Percentiles rank a stretch among this genome's conserved stretches.
phyloP scores from a whole-genome alignment of 257 asterid genomes.

The Gentiana macrophylla region DNA sequence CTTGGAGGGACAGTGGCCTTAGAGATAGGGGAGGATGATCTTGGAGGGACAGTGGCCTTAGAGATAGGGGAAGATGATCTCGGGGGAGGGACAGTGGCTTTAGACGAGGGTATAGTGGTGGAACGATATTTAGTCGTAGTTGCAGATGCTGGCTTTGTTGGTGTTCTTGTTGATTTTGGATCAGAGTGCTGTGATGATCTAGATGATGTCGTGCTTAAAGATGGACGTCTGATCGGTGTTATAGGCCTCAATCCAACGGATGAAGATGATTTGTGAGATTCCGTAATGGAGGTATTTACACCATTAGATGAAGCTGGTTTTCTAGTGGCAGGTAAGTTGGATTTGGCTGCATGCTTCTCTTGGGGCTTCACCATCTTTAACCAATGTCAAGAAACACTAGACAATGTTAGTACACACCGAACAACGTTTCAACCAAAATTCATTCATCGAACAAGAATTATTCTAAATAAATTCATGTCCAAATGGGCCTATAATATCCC shows the following conservation, averaged over 20 bases:
- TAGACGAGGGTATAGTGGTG: conserved; percentile 41
- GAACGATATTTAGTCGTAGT: conserved; percentile 78
- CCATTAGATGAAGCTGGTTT: conserved; percentile 47
- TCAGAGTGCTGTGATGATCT: conserved; percentile 34
- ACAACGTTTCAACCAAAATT: not conserved
- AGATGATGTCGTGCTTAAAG: conserved; percentile 42
- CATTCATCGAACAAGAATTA: not conserved
- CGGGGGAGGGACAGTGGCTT: conserved; percentile 44
- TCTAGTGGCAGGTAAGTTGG: conserved; percentile 48
- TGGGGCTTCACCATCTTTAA: conserved; percentile 77
- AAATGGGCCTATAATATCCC: not conserved
- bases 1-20: conserved; percentile 63
- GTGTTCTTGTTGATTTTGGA: conserved; percentile 24
- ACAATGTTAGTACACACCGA: conserved; percentile 9
- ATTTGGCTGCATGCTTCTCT: conserved; percentile 49
- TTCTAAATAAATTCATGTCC: not conserved
- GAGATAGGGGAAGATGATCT: conserved; percentile 88
- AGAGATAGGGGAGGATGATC: conserved; percentile 84
- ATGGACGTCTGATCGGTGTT: conserved; percentile 83
- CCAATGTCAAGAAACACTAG: conserved; percentile 21
- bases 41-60: conserved; percentile 53
- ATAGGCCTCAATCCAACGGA: conserved; percentile 89
- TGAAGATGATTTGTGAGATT: conserved; percentile 77
- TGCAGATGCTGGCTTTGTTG: conserved; percentile 44
- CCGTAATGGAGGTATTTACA: conserved; percentile 53